Base-by-base conservation (phyloP, 768 basidiomycete genomes). In the Rhodotorula graminis region DNA sequence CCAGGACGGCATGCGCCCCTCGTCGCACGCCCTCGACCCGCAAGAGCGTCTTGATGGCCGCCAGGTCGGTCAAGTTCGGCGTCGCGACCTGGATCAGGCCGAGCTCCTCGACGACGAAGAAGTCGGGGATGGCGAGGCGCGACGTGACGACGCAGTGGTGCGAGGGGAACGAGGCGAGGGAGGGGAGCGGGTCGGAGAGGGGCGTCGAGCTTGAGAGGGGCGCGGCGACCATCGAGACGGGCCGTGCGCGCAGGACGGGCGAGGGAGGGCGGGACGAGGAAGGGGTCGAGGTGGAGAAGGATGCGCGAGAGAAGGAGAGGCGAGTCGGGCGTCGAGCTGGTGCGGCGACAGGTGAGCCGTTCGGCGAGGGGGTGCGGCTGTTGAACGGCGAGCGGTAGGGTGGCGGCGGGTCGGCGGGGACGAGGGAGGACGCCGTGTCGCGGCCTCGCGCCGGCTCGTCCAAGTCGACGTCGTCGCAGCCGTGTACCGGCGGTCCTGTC, bases 1-100 rank as follows among this genome's bases (percentile, higher is more conserved):
- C 64, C 4, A 65, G 19, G 16, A 65, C 64, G 21, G 64, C 64
- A 49, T 65, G 29, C 16, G 64, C 64, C 23, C 64, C 64, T 5
- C 64, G 55, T n/a, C 25, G 29, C 55, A 47, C 44, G 16, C 55
- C 64, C 46, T 65, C 64, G 21, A 58, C 29, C 29, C 64, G 27
- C 44, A 65, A 23, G 7, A 42, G 55, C 64, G 56, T 44, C 64
- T 65, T 65, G 9, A 65, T 46, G 6, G 42, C 53, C 18, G n/a
- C 55, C 1, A 65, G 27, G 40, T 65, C 64, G 0, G 53, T 37
- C n/a, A 31, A 5, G 15, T 9, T 1, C 3, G 64, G 64, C 23
- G 55, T 40, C 5, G 25, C 25, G 10, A 42, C 64, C 23, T 58
- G 64, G 19, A 65, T 44, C 21, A 58, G n/a, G 16, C 64, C 64